phyloP scores from a whole-genome alignment of 2,329 filamentous ascomycete species.

The Beauveria varroae region DNA sequence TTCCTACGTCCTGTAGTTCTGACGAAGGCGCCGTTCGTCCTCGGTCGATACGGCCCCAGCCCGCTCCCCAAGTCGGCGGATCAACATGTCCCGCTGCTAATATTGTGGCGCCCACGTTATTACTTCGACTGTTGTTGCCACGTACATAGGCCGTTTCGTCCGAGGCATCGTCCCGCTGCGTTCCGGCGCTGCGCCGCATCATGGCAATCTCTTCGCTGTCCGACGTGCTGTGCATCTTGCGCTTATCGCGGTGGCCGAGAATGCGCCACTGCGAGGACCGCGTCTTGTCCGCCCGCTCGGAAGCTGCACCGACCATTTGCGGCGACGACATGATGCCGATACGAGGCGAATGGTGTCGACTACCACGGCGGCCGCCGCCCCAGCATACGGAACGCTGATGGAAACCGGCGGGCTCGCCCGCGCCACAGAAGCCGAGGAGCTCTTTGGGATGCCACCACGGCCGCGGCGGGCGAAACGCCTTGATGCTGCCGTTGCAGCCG shows the following conservation, averaged over 20 bases:
- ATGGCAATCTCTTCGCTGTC: constrained; percentile 9
- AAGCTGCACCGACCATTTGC: background rate
- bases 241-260: background rate
- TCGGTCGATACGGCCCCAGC: constrained; percentile 25
- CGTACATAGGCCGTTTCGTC: constrained; percentile 2
- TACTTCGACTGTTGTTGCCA: constrained; percentile 5
- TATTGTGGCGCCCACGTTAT: constrained; percentile 2
- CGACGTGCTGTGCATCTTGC: background rate
- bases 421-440: constrained; percentile 38
- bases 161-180: background rate
- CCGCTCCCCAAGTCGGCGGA: constrained; percentile 23
- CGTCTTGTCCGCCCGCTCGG: background rate
- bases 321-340: constrained; percentile 38
- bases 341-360: constrained; percentile 22
- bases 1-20: constrained; percentile 28
- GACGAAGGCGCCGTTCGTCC: constrained; percentile 16
- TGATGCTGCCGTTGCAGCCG: constrained; percentile 40
- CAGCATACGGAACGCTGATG: constrained; percentile 25
- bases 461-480: constrained; percentile 24
- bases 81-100: background rate
- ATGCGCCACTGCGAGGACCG: background rate
- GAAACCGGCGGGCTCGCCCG: constrained; percentile 46
- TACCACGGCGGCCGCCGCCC: background rate
- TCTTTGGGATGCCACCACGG: constrained; percentile 32
- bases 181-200: background rate